These are phyloP conservation scores for Clitopilus hobsonii DNA, from an alignment of 768 basidiomycete species.

Conservation along the genomic window DNA sequence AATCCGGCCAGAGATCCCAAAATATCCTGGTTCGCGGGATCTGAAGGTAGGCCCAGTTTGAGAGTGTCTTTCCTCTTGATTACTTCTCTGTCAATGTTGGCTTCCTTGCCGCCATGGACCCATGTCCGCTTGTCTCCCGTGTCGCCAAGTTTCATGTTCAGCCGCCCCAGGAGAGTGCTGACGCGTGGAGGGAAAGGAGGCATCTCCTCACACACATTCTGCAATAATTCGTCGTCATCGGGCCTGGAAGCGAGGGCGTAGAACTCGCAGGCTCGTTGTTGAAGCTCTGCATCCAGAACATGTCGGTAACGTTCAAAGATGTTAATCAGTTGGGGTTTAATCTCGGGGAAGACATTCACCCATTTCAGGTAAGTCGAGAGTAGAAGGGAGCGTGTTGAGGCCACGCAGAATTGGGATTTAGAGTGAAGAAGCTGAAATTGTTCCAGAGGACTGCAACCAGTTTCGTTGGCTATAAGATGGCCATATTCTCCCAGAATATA, in stretches of 20 bases:
- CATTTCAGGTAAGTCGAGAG: slow-evolving; percentile 99
- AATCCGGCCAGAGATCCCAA: slow-evolving; percentile 80
- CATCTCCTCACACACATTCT: slow-evolving; percentile 98
- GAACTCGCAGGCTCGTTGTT: slow-evolving; percentile 98
- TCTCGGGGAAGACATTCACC: slow-evolving; percentile 99
- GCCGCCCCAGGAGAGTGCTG: slow-evolving; percentile 79
- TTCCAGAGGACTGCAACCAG: slow-evolving; percentile 88
- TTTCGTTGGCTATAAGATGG: slow-evolving; percentile 93
- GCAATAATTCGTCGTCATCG: slow-evolving; percentile 89
- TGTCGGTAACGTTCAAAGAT: slow-evolving; percentile 98
- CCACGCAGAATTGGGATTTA: slow-evolving; percentile 92
- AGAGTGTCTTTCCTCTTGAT: slow-evolving; percentile 45
- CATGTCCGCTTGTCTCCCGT: slow-evolving; percentile 96
- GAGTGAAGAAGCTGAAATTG: slow-evolving; percentile 92
- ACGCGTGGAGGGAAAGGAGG: slow-evolving; percentile 96
- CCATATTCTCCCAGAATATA: slow-evolving; percentile 99
- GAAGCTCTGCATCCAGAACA: slow-evolving; percentile 93
- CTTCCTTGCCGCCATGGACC: slow-evolving; percentile 93
- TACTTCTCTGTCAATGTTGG: slow-evolving; percentile 73
- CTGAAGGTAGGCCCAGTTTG: background rate
- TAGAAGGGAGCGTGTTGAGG: slow-evolving; percentile 86
- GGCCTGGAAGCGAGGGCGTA: slow-evolving; percentile 79
- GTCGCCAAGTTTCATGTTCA: slow-evolving; percentile 87
- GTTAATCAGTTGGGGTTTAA: slow-evolving; percentile 87
- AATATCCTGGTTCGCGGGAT: slow-evolving; percentile 41